phyloP scores from a whole-genome alignment of 495 filamentous ascomycete species.

The Podospora sp. region DNA sequence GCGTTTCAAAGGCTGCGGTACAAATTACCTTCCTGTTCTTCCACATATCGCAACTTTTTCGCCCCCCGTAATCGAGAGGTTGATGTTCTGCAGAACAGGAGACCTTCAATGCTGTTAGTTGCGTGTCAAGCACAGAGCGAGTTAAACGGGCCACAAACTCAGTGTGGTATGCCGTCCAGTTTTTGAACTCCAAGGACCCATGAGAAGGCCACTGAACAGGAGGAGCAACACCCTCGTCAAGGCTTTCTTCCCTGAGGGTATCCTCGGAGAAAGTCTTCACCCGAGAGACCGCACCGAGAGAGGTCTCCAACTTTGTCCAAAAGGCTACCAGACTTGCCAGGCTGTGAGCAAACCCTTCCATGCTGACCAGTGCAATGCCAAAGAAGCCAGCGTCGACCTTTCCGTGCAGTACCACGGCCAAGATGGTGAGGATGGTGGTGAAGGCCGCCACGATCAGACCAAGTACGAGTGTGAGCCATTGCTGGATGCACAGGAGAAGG shows the following conservation, averaged over 20 bases:
- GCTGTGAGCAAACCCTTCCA: not conserved
- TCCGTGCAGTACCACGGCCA: slow-evolving; percentile 8
- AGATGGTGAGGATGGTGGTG: slow-evolving; percentile 5
- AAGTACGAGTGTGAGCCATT: slow-evolving; percentile 13
- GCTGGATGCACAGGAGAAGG: slow-evolving; percentile 14
- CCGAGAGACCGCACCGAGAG: slow-evolving; percentile 6
- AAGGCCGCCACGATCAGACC: slow-evolving; percentile 9
- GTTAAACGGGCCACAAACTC: not conserved
- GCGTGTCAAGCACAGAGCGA: not conserved
- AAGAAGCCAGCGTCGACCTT: slow-evolving; percentile 14
- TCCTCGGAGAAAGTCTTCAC: slow-evolving; percentile 20
- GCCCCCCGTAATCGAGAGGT: slow-evolving; percentile 4
- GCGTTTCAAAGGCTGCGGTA: not conserved
- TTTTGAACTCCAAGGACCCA: slow-evolving; percentile 5
- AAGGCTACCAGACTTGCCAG: slow-evolving; percentile 7
- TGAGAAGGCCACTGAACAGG: slow-evolving; percentile 3
- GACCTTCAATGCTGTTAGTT: not conserved
- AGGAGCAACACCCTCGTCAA: not conserved
- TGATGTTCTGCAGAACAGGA: slow-evolving; percentile 9
- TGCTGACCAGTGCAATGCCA: slow-evolving; percentile 15
- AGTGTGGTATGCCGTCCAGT: slow-evolving; percentile 11
- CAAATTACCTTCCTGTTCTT: slow-evolving; percentile 15
- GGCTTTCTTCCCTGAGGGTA: not conserved
- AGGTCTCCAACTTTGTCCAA: slow-evolving; percentile 16
- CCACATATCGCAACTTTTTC: slow-evolving; percentile 16